A percentile compares a stretch with the other conserved stretches of the same genome.
Conservation (phyloP, 257 asterid species). For the Rhazya stricta region DNA sequence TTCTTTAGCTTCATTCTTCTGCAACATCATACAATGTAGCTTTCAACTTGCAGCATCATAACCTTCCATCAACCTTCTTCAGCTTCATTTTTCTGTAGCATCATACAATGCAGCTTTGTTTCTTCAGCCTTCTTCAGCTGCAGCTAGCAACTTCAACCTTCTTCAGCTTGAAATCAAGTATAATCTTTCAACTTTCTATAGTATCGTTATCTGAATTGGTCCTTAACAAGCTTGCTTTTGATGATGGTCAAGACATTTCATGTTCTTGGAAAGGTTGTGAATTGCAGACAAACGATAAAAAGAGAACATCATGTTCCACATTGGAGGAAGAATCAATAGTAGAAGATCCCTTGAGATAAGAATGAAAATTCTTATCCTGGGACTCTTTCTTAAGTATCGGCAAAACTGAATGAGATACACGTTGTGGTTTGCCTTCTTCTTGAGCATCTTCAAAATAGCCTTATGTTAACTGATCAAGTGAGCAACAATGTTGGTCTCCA, state of each 20-base stretch:
- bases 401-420: constrained; percentile 50
- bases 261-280: constrained; percentile 39
- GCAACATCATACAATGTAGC: too few species aligned
- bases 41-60: too few species aligned
- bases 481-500: constrained; percentile 76
- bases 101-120: too few species aligned
- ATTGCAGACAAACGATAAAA: constrained; percentile 66
- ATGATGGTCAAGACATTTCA: constrained; percentile 35
- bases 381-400: constrained; percentile 57
- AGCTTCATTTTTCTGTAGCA: too few species aligned
- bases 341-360: constrained; percentile 43
- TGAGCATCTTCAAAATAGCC: constrained; percentile 67
- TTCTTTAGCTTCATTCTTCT: too few species aligned
- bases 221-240: constrained; percentile 35
- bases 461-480: constrained; percentile 80
- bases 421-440: constrained; percentile 51
- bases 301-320: constrained; percentile 51
- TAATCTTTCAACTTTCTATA: constrained; percentile 52
- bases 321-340: constrained; percentile 40
- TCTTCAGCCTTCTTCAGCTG: too few species aligned
- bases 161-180: too few species aligned
- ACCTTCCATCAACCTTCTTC: too few species aligned
- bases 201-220: constrained; percentile 29
- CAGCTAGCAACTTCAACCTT: too few species aligned
- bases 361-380: constrained; percentile 47